Conservation (phyloP, 768 basidiomycete genomes). For the Boletus reticuloceps region DNA sequence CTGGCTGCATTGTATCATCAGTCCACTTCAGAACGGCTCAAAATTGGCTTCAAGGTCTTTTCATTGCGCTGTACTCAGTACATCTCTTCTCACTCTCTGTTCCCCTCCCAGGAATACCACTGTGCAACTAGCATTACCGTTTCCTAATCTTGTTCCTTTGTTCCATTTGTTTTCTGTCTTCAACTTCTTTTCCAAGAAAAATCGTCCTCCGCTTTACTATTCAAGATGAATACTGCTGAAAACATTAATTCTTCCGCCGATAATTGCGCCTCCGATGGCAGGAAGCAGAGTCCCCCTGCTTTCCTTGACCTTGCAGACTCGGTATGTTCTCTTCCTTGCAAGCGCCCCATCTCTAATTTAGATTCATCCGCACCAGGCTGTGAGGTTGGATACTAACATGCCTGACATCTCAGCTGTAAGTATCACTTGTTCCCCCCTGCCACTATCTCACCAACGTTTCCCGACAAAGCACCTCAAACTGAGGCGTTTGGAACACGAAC, state of each 20-base stretch:
- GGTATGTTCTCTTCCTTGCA: conserved; percentile 46
- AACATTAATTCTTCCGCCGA: conserved; percentile 71
- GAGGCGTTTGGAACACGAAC: conserved; percentile 84
- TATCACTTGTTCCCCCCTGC: conserved; percentile 15
- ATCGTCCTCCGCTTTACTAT: conserved; percentile 25
- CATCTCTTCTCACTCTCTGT: conserved; percentile 23
- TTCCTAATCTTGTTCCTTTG: conserved; percentile 50
- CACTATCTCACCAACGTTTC: conserved; percentile 6
- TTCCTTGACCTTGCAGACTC: conserved; percentile 94
- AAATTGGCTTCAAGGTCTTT: conserved; percentile 69
- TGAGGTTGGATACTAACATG: conserved; percentile 81
- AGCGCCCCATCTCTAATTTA: conserved; percentile 7
- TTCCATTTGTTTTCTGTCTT: conserved; percentile 52
- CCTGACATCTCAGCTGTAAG: conserved; percentile 84
- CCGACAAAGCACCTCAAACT: conserved; percentile 73
- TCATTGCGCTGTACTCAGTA: conserved; percentile 14
- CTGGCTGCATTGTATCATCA: conserved; percentile 78
- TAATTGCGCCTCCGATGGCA: conserved; percentile 66
- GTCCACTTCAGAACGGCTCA: conserved; percentile 72
- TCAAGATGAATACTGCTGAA: conserved; percentile 71
- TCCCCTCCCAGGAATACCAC: conserved; percentile 47
- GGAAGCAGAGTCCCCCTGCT: conserved; percentile 86
- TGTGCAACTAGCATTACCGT: conserved; percentile 64
- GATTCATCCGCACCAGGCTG: conserved; percentile 48
- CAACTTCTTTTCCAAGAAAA: conserved; percentile 52